Conservation (phyloP, 2,329 filamentous ascomycete species). For the Talaromyces piceae region DNA sequence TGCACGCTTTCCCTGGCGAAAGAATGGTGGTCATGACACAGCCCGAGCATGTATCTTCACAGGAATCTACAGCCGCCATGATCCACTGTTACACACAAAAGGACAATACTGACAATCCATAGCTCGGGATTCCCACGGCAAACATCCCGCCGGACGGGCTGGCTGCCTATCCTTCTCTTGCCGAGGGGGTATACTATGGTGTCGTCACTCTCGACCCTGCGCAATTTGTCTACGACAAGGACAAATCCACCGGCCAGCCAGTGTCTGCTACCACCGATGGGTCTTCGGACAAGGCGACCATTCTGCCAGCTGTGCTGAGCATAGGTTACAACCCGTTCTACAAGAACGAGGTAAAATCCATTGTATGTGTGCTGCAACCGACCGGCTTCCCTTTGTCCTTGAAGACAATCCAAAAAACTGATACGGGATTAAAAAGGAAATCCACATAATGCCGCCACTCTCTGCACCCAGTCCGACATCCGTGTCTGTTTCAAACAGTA, state of each 20-base stretch:
- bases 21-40: not conserved
- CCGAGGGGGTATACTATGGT: conserved; percentile 87
- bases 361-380: conserved; percentile 36
- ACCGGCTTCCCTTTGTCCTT: not conserved
- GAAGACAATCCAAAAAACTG: not conserved
- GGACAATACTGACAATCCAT: not conserved
- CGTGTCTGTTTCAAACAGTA: not conserved
- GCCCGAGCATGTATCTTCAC: not conserved
- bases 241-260: conserved; percentile 8
- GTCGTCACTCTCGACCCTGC: conserved; percentile 64
- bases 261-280: conserved; percentile 7
- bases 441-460: conserved; percentile 78
- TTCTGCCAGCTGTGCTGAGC: conserved; percentile 85
- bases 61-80: not conserved
- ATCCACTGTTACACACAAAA: not conserved
- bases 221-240: conserved; percentile 20
- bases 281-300: conserved; percentile 17
- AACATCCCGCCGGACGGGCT: conserved; percentile 69
- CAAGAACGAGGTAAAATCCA: conserved; percentile 77
- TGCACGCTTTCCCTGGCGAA: not conserved
- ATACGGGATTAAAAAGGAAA: conserved; percentile 50
- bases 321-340: conserved; percentile 98
- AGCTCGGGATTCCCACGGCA: conserved; percentile 94
- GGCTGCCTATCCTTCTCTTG: conserved; percentile 51
- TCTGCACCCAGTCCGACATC: conserved; percentile 30